Evolutionary conservation across 805 yeast genomes (phyloP).

Genomic region (Wickerhamiella spandovensis): DNA sequence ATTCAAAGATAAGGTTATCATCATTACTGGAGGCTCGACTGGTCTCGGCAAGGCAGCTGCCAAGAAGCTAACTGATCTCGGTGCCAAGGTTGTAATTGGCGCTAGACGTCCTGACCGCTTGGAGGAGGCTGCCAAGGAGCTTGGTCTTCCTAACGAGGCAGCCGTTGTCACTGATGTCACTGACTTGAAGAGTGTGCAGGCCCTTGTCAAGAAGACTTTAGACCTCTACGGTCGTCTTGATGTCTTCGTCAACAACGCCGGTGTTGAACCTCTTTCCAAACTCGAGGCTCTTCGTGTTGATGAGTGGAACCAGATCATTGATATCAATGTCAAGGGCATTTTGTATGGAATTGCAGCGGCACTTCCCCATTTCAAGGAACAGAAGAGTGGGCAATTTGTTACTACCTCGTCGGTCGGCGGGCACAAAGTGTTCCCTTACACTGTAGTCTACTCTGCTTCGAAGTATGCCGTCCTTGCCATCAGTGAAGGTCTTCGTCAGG

Average conservation of each 20-base stretch:
- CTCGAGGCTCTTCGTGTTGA: neutral
- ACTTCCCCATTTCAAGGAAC: neutral
- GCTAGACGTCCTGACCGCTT: neutral
- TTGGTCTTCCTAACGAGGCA: neutral
- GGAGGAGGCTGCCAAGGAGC: neutral
- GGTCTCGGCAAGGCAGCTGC: neutral
- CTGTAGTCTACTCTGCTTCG: neutral
- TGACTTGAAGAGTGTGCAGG: neutral
- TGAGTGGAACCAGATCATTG: neutral
- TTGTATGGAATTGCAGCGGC: neutral
- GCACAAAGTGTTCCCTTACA: neutral
- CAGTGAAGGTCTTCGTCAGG: slow-evolving; percentile 50
- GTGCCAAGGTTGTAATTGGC: neutral
- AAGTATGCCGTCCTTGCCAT: slow-evolving; percentile 31
- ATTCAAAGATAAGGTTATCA: neutral
- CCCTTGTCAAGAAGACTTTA: neutral
- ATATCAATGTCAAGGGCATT: neutral
- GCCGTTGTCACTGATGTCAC: neutral
- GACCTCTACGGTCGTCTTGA: neutral
- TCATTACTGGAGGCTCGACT: neutral
- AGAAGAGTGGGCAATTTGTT: neutral
- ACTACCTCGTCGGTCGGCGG: neutral
- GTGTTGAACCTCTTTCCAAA: neutral
- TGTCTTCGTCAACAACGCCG: neutral
- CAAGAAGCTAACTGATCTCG: neutral